Evolutionary conservation across 2,329 filamentous ascomycete genomes (phyloP), one percentile per base, ranked within the genome.

Genomic region (Ambrosiella cleistominuta): DNA sequence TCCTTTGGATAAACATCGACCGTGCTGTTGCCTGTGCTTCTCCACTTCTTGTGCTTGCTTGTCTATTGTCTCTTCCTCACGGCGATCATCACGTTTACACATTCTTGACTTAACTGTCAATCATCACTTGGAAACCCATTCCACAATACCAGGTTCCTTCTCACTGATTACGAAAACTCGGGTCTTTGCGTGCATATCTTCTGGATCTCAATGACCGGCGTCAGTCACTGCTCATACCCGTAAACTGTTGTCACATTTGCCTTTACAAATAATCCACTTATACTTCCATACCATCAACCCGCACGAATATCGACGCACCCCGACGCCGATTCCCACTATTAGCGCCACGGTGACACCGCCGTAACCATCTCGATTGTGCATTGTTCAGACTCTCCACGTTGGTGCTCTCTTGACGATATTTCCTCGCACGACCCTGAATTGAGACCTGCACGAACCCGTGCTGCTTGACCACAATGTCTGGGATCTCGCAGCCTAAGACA

Each of bases 401-500:
- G 9, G 47, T 51, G 47, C 19, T 35, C 17, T 51, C 47, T 51
- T 27, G 17, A 51, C 47, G 17, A 13, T 17, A 47, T 47, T 17
- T 36, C 11, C 13, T 9, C 47, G 9, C 47, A 51, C 47, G 19
- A 51, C 9, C 47, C 47, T 11, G 19, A 51, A 51, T 51, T 36
- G 13, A 51, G 17, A 51, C 47, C 9, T 51, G 19, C 47, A 51
- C 47, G 17, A 27, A 11, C 19, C 19, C 7, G 47, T 36, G 17
- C 47, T 19, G 19, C 27, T 51, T 19, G 15, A 51, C 15, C 47
- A 27, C 44, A 36, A 60, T 57, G 55, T 51, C 57, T 19, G 56
- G 51, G 13, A 56, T 57, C 13, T 35, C 44, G 12, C 50, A 57
- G 39, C 39, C 59, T n/a, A 54, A 51, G 15, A 53, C 51, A 52